Base-by-base conservation (phyloP, 495 filamentous ascomycete genomes). In the Lasiosphaeria miniovina region DNA sequence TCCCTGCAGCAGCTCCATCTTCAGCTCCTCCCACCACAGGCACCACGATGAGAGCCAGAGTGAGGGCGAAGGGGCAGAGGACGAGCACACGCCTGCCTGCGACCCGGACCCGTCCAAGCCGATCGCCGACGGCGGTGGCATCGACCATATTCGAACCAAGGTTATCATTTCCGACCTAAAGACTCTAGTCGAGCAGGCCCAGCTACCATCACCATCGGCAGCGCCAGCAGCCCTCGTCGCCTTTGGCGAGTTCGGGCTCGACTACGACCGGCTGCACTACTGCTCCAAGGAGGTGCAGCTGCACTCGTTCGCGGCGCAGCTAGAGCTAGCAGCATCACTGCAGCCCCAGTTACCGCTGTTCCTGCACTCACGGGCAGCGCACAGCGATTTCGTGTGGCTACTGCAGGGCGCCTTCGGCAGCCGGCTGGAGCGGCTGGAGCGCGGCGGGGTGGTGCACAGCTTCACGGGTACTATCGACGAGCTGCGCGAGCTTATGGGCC, bases 231-330 rank as follows among this genome's bases (percentile, higher is more conserved):
- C 79, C 71, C 49, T 80, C 17, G 87, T 90, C 11, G 95, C 94
- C 24, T 96, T 97, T 69, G 94, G 94, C 46, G 94, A 98, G 69
- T 91, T 98, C 57, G 94, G 94, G 8, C 84, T 98, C 1, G 94
- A 98, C 74, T 98, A 98, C 69, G 94, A 98, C 73, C 84, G 94
- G 3, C 75, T 98, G 11, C 87, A 88, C 65, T 85, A 92, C 65
- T 89, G 85, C 65, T 79, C 84, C 1, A 88, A 85, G 51, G 88
- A 91, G 33, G 78, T 85, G 4, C 94, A 98, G 68, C 80, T 92
- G 7, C 86, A 89, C 63, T 95, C 90, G 60, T 98, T 98, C 69
- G 83, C 84, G 4, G 80, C 80, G 5, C 94, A 98, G 68, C 84
- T 87, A 0, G 84, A 88, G 32, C 77, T 97, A 10, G 93, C 91